A percentile compares a stretch with the other conserved stretches of the same genome.
phyloP scores from a whole-genome alignment of 1,139 yeast genomes.

The Ogataea hybrid region DNA sequence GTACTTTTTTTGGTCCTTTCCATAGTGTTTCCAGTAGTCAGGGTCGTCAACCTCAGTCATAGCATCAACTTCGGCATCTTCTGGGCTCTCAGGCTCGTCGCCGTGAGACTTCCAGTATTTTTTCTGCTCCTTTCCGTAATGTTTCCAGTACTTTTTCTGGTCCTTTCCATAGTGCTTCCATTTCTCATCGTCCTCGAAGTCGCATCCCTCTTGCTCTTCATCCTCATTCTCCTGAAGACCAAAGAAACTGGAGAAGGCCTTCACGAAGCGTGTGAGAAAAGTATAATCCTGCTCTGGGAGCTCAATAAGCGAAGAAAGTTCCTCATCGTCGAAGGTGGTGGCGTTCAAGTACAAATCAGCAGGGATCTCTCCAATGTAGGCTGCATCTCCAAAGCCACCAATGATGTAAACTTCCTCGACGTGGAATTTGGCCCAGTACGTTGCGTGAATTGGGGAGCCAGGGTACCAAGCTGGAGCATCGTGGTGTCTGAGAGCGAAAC shows the following conservation, averaged over 20 bases:
- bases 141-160: constrained; percentile 29
- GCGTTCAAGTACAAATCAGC: constrained; percentile 53
- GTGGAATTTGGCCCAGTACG: constrained; percentile 61
- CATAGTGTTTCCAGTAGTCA: constrained; percentile 17
- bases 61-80: too few species aligned
- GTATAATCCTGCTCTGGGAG: neutral
- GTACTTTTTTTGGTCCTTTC: constrained; percentile 24
- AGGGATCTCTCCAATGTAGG: constrained; percentile 68
- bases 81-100: constrained; percentile 3
- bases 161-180: constrained; percentile 25
- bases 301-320: constrained; percentile 1
- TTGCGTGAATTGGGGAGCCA: constrained; percentile 53
- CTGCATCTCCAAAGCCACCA: constrained; percentile 80
- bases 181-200: neutral
- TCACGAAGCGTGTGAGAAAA: neutral
- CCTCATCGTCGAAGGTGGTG: constrained; percentile 18
- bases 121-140: constrained; percentile 25
- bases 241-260: neutral
- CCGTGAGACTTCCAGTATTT: constrained; percentile 19
- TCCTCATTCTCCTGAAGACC: constrained; percentile 1
- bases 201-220: constrained; percentile 19
- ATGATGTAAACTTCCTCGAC: constrained; percentile 61
- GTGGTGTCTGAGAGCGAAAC: constrained; percentile 47
- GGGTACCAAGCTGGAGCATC: constrained; percentile 75
- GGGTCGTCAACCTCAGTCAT: too few species aligned